phyloP scores from a whole-genome alignment of 202 grass and related monocot genomes.

The Musa balbisiana region DNA sequence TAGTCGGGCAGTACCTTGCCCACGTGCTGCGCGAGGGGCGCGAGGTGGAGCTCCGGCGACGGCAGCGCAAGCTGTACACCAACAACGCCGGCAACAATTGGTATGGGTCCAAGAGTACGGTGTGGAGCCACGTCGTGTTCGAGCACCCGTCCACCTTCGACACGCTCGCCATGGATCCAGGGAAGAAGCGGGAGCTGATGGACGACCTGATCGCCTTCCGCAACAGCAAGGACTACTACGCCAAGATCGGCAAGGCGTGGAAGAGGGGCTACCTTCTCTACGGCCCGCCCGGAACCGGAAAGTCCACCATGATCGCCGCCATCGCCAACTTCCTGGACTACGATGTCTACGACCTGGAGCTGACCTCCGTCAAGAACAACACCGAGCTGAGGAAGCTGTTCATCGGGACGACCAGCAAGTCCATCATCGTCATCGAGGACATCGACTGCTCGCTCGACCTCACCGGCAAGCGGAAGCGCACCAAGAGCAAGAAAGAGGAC shows the following conservation, averaged over 20 bases:
- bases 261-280: conserved; percentile 45
- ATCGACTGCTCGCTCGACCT: conserved; percentile 51
- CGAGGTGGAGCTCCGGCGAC: not conserved
- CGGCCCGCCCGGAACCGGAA: conserved; percentile 43
- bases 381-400: conserved; percentile 43
- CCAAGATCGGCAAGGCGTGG: conserved; percentile 42
- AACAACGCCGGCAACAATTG: conserved; percentile 1
- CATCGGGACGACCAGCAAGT: conserved; percentile 41
- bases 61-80: conserved; percentile 6
- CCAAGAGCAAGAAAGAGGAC: not conserved
- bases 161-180: conserved; percentile 8
- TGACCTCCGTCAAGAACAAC: conserved; percentile 42
- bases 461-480: conserved; percentile 24
- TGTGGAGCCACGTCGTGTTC: conserved; percentile 12
- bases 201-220: not conserved
- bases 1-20: not conserved
- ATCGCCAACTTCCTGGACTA: conserved; percentile 46
- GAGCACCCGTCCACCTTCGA: conserved; percentile 8
- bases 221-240: conserved; percentile 25
- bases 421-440: conserved; percentile 63
- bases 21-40: conserved; percentile 6
- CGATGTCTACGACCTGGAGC: conserved; percentile 50
- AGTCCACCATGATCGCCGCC: conserved; percentile 38
- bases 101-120: not conserved
- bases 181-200: conserved; percentile 1